Evolutionary conservation across 176 grass and related monocot genomes (phyloP).

Genomic region (Oryza glaberrima): DNA sequence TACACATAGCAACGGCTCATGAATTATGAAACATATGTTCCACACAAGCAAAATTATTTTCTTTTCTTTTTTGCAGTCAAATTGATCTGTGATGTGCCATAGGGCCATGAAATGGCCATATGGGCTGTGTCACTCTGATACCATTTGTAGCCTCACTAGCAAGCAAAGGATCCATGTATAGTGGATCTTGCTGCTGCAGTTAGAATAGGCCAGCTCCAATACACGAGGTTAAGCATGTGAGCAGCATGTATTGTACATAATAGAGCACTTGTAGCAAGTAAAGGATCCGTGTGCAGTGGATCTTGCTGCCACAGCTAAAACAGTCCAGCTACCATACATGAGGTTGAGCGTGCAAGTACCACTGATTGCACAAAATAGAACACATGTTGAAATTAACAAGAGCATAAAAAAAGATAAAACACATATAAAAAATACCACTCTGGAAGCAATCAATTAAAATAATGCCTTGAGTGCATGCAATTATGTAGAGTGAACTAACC

Average conservation of each 20-base stretch:
- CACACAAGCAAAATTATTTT: neutral
- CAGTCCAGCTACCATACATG: neutral
- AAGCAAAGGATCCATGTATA: neutral
- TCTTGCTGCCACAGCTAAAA: neutral
- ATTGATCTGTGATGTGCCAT: neutral
- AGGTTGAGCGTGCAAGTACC: neutral
- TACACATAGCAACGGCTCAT: neutral
- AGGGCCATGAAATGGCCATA: neutral
- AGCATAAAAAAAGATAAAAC: neutral
- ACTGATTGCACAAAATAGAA: neutral
- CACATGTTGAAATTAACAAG: neutral
- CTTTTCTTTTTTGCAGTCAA: neutral
- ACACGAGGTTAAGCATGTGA: neutral
- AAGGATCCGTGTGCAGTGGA: neutral
- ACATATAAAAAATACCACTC: neutral
- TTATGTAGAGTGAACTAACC: slow-evolving; percentile 16
- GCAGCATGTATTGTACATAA: neutral
- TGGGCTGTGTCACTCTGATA: neutral
- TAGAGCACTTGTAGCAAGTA: neutral
- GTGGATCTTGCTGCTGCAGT: neutral
- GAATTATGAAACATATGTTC: neutral
- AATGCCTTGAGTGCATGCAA: slow-evolving; percentile 1
- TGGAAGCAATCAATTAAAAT: neutral
- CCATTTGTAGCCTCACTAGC: neutral
- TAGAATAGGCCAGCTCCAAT: neutral